Evolutionary conservation across 2,329 filamentous ascomycete genomes (phyloP).

Genomic region (Rutstroemia sp.): DNA sequence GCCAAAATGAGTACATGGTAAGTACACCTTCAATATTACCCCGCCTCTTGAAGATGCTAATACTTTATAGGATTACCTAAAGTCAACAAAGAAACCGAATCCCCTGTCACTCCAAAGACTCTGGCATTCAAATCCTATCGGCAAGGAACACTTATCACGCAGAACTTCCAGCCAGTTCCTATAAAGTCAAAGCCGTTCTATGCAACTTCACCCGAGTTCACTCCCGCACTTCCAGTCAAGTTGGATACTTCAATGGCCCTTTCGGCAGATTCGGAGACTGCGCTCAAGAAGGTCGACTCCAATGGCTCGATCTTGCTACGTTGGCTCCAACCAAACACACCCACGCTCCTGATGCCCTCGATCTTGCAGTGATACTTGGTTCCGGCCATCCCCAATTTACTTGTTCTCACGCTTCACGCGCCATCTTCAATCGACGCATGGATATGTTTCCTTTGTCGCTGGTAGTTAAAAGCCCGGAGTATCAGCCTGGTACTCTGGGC

Average conservation of each 20-base stretch:
- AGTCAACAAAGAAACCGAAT: background rate
- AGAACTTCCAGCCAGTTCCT: background rate
- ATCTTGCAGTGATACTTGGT: background rate
- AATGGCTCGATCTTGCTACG: background rate
- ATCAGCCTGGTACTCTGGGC: no score
- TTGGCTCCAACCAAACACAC: background rate
- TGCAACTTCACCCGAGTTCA: conserved; percentile 7
- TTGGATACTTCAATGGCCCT: no score
- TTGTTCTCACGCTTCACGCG: background rate
- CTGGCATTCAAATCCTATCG: conserved; percentile 8
- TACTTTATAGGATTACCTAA: background rate
- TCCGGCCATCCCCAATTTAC: background rate
- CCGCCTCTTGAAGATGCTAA: no score
- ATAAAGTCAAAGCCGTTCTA: background rate
- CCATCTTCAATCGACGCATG: no score
- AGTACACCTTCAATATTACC: background rate
- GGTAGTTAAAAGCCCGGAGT: no score
- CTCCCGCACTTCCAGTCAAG: background rate
- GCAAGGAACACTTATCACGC: conserved; percentile 3
- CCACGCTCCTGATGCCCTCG: background rate
- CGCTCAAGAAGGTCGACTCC: background rate
- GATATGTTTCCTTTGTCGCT: no score
- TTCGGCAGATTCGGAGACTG: no score
- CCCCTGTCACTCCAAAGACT: background rate
- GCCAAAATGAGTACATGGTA: background rate